A percentile compares a stretch with the other conserved stretches of the same genome.
phyloP scores from a whole-genome alignment of 345 rosid species.

The Pseudoturritis turrita region DNA sequence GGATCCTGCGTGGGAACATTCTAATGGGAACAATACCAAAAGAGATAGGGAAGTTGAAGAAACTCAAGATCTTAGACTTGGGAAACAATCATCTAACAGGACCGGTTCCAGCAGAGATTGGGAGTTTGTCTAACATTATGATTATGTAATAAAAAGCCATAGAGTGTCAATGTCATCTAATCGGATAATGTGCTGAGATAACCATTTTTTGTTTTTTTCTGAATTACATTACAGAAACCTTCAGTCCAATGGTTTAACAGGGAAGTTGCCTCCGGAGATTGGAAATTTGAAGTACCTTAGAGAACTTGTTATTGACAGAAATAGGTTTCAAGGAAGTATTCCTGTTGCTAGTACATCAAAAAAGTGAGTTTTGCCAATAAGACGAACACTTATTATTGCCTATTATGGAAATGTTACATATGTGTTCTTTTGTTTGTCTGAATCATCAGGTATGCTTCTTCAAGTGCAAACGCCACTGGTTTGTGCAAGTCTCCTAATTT shows the following conservation, averaged over 20 bases:
- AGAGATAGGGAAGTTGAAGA: conserved; percentile 74
- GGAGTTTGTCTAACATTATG: conserved; percentile 46
- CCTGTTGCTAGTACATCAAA: conserved; percentile 36
- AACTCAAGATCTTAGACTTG: conserved; percentile 76
- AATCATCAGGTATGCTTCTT: conserved; percentile 45
- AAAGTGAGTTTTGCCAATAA: conserved; percentile 13
- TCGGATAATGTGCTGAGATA: neutral
- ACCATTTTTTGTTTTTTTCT: neutral
- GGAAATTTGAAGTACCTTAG: conserved; percentile 66
- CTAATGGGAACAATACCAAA: conserved; percentile 80
- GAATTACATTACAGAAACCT: conserved; percentile 58
- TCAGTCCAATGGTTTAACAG: conserved; percentile 86
- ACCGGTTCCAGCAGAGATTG: conserved; percentile 77
- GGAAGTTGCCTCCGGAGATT: conserved; percentile 68
- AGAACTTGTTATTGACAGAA: conserved; percentile 77
- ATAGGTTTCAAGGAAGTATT: conserved; percentile 78
- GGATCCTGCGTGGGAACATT: conserved; percentile 63
- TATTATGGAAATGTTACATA: neutral
- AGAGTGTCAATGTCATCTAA: neutral
- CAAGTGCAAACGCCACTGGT: conserved; percentile 49
- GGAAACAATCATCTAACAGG: conserved; percentile 85
- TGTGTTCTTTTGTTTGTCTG: neutral
- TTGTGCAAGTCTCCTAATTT: conserved; percentile 67
- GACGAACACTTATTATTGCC: neutral
- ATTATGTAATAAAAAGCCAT: conserved; percentile 44